Percentiles rank a stretch among this genome's conserved stretches.
Evolutionary conservation across 2,329 filamentous ascomycete genomes (phyloP).

Genomic region (Immersiporthe knoxdaviesiana): DNA sequence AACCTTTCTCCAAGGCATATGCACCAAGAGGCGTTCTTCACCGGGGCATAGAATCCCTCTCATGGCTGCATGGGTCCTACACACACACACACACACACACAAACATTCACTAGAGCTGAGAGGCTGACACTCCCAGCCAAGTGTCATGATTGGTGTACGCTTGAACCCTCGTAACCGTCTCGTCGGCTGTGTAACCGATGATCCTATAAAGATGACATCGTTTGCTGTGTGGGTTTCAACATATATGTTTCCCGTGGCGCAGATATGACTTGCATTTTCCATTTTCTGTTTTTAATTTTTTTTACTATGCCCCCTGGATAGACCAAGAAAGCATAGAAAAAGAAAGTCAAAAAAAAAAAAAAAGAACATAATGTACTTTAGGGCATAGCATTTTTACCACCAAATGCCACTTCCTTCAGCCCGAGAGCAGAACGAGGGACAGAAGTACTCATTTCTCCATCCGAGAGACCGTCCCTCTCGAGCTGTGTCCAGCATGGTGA

Average conservation of each 20-base stretch:
- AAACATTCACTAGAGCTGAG: neutral
- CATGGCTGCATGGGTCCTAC: neutral
- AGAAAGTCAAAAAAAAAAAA: neutral
- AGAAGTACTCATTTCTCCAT: neutral
- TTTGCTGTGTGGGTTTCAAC: neutral
- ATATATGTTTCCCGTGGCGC: neutral
- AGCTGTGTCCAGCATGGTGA: neutral
- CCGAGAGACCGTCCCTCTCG: neutral
- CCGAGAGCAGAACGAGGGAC: neutral
- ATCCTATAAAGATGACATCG: neutral
- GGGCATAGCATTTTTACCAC: neutral
- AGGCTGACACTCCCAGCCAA: neutral
- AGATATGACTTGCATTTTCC: neutral
- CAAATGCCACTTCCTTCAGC: neutral
- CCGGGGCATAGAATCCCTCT: neutral
- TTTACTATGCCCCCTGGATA: too few species aligned
- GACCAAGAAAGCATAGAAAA: neutral
- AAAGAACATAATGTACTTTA: neutral
- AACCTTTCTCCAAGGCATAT: neutral
- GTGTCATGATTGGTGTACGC: neutral
- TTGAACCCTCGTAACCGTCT: neutral
- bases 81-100: neutral
- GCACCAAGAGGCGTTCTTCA: neutral
- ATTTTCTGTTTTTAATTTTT: too few species aligned
- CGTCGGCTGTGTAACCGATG: neutral